phyloP scores from a whole-genome alignment of 1,284 basidiomycete genomes.

The Amylostereum areolatum region DNA sequence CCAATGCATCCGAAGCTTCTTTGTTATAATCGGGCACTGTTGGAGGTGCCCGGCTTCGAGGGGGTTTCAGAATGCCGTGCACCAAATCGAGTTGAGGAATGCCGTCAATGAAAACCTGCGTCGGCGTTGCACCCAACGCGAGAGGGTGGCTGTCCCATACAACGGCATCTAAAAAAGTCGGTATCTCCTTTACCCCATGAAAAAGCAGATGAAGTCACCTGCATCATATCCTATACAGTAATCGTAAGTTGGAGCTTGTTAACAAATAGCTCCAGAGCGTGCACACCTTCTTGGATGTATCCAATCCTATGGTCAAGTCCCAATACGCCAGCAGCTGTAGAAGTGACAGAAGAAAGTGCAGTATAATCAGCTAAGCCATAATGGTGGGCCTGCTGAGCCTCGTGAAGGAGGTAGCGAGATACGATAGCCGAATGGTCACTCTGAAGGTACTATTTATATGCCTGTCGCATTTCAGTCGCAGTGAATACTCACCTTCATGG shows the following conservation, averaged over 20 bases:
- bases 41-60: conserved; percentile 43
- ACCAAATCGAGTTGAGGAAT: conserved; percentile 48
- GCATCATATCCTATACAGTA: no score
- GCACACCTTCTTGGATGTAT: conserved; percentile 54
- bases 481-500: conserved; percentile 60
- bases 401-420: conserved; percentile 74
- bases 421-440: conserved; percentile 70
- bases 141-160: conserved; percentile 89
- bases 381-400: conserved; percentile 86
- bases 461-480: no score
- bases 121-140: conserved; percentile 64
- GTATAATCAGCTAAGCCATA: conserved; percentile 58
- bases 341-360: conserved; percentile 71
- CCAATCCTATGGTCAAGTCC: conserved; percentile 84
- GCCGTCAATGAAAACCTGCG: conserved; percentile 67
- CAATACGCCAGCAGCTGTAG: conserved; percentile 70
- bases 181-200: no score
- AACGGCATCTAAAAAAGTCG: conserved; percentile 71
- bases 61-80: conserved; percentile 40
- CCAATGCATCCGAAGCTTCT: conserved; percentile 47
- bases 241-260: no score
- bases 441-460: conserved; percentile 32
- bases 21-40: conserved; percentile 57
- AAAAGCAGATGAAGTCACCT: conserved; percentile 90
- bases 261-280: no score